Evolutionary conservation across 345 rosid species (phyloP).

Genomic region (Melaleuca quinquenervia): DNA sequence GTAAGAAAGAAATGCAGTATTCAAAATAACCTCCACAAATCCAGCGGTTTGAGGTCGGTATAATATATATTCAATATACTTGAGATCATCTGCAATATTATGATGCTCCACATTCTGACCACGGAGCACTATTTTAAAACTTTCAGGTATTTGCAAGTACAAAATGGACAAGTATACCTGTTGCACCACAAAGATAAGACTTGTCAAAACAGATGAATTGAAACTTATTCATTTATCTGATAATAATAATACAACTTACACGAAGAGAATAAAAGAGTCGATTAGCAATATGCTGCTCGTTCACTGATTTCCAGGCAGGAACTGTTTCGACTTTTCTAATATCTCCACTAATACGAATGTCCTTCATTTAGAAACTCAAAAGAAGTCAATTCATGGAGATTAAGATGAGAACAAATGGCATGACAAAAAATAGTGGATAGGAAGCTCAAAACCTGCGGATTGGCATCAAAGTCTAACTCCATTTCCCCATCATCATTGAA

Average conservation of each 20-base stretch:
- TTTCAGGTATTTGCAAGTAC: constrained; percentile 69
- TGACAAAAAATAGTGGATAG: background rate
- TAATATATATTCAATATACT: constrained; percentile 61
- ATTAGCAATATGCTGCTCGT: constrained; percentile 68
- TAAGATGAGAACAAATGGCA: background rate
- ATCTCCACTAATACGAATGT: constrained; percentile 66
- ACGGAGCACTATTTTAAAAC: constrained; percentile 61
- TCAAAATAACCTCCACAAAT: constrained; percentile 40
- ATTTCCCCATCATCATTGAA: constrained; percentile 39
- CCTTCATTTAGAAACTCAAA: constrained; percentile 28
- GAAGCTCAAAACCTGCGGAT: constrained; percentile 39
- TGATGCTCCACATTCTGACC: constrained; percentile 67
- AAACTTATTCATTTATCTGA: background rate
- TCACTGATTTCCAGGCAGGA: constrained; percentile 31
- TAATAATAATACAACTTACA: constrained; percentile 30
- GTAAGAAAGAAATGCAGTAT: background rate
- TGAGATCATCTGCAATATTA: constrained; percentile 86
- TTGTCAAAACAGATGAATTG: background rate
- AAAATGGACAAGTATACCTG: constrained; percentile 81
- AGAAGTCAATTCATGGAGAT: constrained; percentile 4
- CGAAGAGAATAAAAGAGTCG: constrained; percentile 63
- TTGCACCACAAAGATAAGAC: background rate
- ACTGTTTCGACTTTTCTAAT: constrained; percentile 19
- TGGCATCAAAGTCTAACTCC: constrained; percentile 77
- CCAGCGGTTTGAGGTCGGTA: constrained; percentile 76